Base-by-base conservation (phyloP, 805 yeast genomes). In the Kuraishia ogatae region DNA sequence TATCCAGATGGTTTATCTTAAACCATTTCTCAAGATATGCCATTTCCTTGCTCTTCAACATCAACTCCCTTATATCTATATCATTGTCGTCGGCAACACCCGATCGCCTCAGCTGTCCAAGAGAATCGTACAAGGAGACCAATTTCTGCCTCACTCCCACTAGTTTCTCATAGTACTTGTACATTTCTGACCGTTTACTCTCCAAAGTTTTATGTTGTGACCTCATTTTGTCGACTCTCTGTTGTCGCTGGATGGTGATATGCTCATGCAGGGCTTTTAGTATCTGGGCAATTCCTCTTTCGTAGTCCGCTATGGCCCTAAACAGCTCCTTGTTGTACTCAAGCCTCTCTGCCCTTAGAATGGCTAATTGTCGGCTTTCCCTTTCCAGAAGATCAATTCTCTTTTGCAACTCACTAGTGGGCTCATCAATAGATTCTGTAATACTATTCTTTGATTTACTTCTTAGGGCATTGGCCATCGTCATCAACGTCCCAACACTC, bases 231-330 rank as follows among this genome's bases (percentile, higher is more conserved):
- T 49, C 51, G 15, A 22, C 35, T 35, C 43, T 35, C 48, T 51
- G 20, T 7, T 43, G 11, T 13, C 21, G 19, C 8, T 39, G 53
- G 6, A 28, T n/a, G 28, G 28, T 21, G 11, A 53, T 53, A 52
- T 53, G 49, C 39, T 22, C 50, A n/a, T 54, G 53, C 39, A 58
- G 35, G 4, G 24, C 24, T 20, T 43, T 54, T n/a, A 57, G 21
- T 7, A 58, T 54, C 21, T 26, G 19, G 22, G 39, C 5, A 3
- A 57, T 52, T n/a, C 49, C 53, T 26, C n/a, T 43, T 35, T 58
- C 59, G 51, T 57, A 58, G 19, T 55, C 58, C 19, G 39, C 54
- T 3, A 58, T 35, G n/a, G 54, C 17, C 7, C 22, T 47, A 19
- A 57, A 28, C 19, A 53, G 26, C 20, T 39, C 53, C 28, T 43